A percentile compares a stretch with the other conserved stretches of the same genome.
Evolutionary conservation across 2,329 filamentous ascomycete species (phyloP).

Genomic region (Aspergillus brunneoviolaceus): DNA sequence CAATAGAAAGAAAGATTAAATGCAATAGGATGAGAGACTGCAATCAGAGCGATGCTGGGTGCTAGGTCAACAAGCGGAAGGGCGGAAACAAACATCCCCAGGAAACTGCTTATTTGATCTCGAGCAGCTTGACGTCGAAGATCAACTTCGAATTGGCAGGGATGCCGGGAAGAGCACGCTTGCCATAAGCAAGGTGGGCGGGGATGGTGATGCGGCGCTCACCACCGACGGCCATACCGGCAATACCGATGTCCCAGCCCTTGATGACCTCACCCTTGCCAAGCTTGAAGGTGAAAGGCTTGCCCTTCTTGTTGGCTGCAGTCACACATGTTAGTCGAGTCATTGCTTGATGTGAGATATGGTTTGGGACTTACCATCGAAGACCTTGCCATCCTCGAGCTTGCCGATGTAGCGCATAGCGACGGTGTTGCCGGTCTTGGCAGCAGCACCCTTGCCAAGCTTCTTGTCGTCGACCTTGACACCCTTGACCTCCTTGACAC

Average conservation of each 20-base stretch:
- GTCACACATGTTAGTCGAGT: conserved; percentile 6
- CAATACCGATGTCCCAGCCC: conserved; percentile 94
- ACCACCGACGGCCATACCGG: conserved; percentile 88
- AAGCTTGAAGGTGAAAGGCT: conserved; percentile 94
- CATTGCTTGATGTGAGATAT: not conserved
- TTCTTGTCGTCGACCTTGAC: conserved; percentile 97
- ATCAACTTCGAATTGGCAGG: conserved; percentile 86
- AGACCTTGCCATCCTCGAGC: conserved; percentile 89
- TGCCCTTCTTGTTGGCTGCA: conserved; percentile 95
- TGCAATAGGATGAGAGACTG: not conserved
- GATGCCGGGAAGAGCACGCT: conserved; percentile 77
- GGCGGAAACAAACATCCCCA: too few species aligned
- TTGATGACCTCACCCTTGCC: conserved; percentile 96
- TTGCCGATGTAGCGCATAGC: conserved; percentile 98
- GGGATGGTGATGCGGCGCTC: conserved; percentile 93
- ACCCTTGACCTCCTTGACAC: conserved; percentile 78
- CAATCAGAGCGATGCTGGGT: too few species aligned
- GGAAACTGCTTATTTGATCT: conserved; percentile 66
- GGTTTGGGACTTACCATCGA: conserved; percentile 68
- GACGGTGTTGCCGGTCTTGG: conserved; percentile 87
- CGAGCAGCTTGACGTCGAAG: conserved; percentile 86
- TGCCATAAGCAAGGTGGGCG: conserved; percentile 83
- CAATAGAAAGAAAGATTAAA: conserved; percentile 11
- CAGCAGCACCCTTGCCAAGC: conserved; percentile 75
- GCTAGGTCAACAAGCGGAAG: too few species aligned